Evolutionary conservation across 805 yeast species (phyloP), one percentile per base, ranked within the genome.

Genomic region (Pichia pseudocactophila): DNA sequence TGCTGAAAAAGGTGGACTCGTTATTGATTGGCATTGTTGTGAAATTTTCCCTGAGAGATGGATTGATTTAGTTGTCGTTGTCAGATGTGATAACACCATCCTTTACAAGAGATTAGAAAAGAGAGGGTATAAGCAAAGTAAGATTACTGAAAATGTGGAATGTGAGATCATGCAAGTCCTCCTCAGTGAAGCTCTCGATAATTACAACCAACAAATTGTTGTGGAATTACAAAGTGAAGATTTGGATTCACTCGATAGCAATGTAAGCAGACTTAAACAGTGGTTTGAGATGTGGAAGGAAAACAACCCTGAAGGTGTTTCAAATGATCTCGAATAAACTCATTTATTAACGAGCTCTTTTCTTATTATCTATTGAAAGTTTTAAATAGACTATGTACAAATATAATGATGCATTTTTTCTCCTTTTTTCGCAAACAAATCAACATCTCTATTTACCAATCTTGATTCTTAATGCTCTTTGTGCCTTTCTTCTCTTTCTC

Each of bases 1-100:
- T 32, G 67, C 89, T 38, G 82, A 81, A 41, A 68, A 76, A 49
- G 99, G 99, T n/a, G 95, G 94, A 1, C 70, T 73, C n/a, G 68
- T 92, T 8, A 71, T 92, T 11, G 99, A 92, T 62, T 92, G 98
- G 98, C 99, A 92, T 59, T 92, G 90, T 36, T 87, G 95, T 63
- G 98, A 92, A 56, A 76, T 86, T 17, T 90, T 92, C 57, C 97
- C 97, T 1, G 97, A 88, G 58, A 68, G 94, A 51, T 73, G 87
- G 59, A 84, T 92, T 40, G 99, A 92, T 61, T 69, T 92, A 48
- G 97, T 92, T 6, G 82, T 88, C 32, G 98, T 92, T 1, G 69
- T 92, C 43, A 71, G 89, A 50, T 80, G 95, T 36, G 82, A 84
- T 55, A 87, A 84, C 54, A 64, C 78, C 13, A 61, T 68, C 1